phyloP scores from a whole-genome alignment of 306 rosid genomes.

The Boehmeria nivea region DNA sequence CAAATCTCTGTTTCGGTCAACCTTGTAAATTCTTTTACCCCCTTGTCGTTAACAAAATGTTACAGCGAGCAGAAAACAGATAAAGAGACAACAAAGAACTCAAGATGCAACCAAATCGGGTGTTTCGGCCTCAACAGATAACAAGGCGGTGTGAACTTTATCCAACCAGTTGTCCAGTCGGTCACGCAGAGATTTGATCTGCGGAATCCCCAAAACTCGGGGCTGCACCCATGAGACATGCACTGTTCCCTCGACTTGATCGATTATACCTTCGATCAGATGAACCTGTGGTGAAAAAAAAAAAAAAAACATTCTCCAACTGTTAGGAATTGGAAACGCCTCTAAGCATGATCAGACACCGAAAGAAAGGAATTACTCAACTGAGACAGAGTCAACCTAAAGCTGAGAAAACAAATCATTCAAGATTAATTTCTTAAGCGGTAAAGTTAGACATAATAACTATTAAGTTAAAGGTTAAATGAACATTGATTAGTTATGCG shows the following conservation, averaged over 20 bases:
- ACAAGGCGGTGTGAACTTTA: slow-evolving; percentile 78
- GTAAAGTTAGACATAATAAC: no score
- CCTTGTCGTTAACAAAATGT: slow-evolving; percentile 33
- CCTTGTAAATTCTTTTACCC: slow-evolving; percentile 16
- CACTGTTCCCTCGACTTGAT: slow-evolving; percentile 91
- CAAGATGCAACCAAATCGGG: slow-evolving; percentile 90
- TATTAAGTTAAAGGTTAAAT: no score
- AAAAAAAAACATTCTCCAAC: neutral
- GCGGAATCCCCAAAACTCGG: slow-evolving; percentile 85
- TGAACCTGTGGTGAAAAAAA: no score
- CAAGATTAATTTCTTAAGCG: no score
- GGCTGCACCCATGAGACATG: slow-evolving; percentile 99
- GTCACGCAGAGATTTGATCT: slow-evolving; percentile 80
- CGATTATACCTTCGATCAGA: slow-evolving; percentile 93
- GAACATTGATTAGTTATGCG: no score
- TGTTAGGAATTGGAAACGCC: no score
- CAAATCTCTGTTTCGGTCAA: slow-evolving; percentile 28
- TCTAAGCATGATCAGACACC: no score
- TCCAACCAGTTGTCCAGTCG: slow-evolving; percentile 77
- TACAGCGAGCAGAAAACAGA: slow-evolving; percentile 46
- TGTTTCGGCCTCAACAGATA: slow-evolving; percentile 95
- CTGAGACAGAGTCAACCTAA: no score
- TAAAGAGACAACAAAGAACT: slow-evolving; percentile 16
- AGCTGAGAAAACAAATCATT: no score
- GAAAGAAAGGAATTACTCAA: no score